These are phyloP conservation scores for Neodidymelliopsis sp. DNA, from an alignment of 2,329 filamentous ascomycete species.

Conservation along the genomic window DNA sequence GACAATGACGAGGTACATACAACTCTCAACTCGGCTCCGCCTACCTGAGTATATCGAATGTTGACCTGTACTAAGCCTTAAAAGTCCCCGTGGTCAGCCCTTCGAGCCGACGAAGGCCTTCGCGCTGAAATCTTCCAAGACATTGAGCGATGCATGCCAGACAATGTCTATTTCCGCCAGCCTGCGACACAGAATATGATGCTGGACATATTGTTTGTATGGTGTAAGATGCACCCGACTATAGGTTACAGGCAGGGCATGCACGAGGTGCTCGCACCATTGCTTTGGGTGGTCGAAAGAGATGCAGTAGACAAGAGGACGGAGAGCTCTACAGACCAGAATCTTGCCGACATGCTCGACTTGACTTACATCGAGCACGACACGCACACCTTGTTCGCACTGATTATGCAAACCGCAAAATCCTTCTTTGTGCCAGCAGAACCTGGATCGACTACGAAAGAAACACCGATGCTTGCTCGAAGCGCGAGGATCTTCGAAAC, in stretches of 20 bases:
- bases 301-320: slow-evolving; percentile 71
- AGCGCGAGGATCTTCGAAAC: slow-evolving; percentile 88
- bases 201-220: slow-evolving; percentile 89
- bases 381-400: slow-evolving; percentile 82
- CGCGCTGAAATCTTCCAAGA: slow-evolving; percentile 93
- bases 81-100: slow-evolving; percentile 90
- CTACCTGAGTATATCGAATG: slow-evolving; percentile 34
- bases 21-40: slow-evolving; percentile 21
- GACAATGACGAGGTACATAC: slow-evolving; percentile 73
- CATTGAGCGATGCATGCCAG: slow-evolving; percentile 87
- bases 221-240: slow-evolving; percentile 88
- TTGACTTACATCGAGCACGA: slow-evolving; percentile 84
- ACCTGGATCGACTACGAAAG: slow-evolving; percentile 38
- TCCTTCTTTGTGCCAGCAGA: slow-evolving; percentile 80
- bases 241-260: slow-evolving; percentile 97
- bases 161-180: slow-evolving; percentile 88
- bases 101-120: slow-evolving; percentile 82
- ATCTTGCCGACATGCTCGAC: slow-evolving; percentile 66
- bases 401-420: slow-evolving; percentile 87
- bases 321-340: slow-evolving; percentile 29
- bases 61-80: slow-evolving; percentile 59
- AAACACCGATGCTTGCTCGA: slow-evolving; percentile 80
- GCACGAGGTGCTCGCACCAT: slow-evolving; percentile 92
- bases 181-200: slow-evolving; percentile 80
- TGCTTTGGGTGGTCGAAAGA: slow-evolving; percentile 82